Evolutionary conservation across 768 basidiomycete genomes (phyloP).

Genomic region (Amanita thiersii): DNA sequence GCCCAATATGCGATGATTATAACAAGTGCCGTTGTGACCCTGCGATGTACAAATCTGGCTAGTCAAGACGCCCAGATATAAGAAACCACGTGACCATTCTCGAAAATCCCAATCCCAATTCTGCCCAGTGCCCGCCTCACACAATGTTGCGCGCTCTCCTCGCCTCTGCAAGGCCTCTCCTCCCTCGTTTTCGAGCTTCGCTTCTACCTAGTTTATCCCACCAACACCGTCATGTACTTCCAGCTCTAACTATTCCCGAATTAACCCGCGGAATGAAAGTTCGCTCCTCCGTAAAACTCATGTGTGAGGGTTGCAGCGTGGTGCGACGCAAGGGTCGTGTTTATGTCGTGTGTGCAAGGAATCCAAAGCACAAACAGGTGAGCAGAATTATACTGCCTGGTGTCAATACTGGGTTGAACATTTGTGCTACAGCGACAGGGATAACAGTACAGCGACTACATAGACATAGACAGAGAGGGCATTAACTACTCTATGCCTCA

Average conservation of each 20-base stretch:
- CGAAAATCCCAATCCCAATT: no score
- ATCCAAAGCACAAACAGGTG: slow-evolving; percentile 98
- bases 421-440: slow-evolving; percentile 52
- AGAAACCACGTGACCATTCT: background rate
- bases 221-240: slow-evolving; percentile 20
- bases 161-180: slow-evolving; percentile 51
- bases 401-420: slow-evolving; percentile 9
- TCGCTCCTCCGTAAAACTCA: slow-evolving; percentile 84
- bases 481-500: slow-evolving; percentile 10
- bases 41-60: no score
- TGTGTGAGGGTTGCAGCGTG: slow-evolving; percentile 90
- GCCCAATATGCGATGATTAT: background rate
- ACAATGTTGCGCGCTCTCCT: slow-evolving; percentile 62
- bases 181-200: slow-evolving; percentile 38
- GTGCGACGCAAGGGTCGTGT: slow-evolving; percentile 87
- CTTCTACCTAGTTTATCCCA: slow-evolving; percentile 21
- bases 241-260: slow-evolving; percentile 20
- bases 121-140: no score
- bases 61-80: no score
- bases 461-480: no score
- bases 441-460: slow-evolving; percentile 24
- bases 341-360: slow-evolving; percentile 88
- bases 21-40: background rate
- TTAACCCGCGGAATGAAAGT: slow-evolving; percentile 90
- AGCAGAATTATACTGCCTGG: slow-evolving; percentile 13